A percentile compares a stretch with the other conserved stretches of the same genome.
These are phyloP conservation scores for Angomonas deanei DNA, from an alignment of 208 protist species.

Conservation along the genomic window DNA sequence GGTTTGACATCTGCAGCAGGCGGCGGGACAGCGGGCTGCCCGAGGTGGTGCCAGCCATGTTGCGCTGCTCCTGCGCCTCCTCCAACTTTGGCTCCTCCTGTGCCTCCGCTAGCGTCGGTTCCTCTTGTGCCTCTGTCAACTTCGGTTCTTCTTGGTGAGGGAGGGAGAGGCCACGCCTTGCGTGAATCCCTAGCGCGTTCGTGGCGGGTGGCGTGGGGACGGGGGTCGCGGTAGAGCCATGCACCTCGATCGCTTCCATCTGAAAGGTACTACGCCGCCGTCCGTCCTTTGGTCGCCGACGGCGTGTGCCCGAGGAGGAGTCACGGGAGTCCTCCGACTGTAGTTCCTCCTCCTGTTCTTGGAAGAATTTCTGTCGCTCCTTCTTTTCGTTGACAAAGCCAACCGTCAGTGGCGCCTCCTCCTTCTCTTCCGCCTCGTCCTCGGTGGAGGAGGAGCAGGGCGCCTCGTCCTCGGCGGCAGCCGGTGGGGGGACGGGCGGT, in stretches of 20 bases:
- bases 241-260: slow-evolving; percentile 18
- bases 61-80: neutral
- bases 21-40: slow-evolving; percentile 1
- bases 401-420: neutral
- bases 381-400: neutral
- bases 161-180: neutral
- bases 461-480: neutral
- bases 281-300: slow-evolving; percentile 18
- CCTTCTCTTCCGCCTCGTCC: neutral
- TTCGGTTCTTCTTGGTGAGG: neutral
- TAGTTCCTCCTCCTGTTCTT: neutral
- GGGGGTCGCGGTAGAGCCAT: neutral
- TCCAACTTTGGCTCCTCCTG: slow-evolving; percentile 1
- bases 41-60: neutral
- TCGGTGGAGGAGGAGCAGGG: neutral
- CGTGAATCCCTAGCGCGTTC: neutral
- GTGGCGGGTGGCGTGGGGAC: neutral
- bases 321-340: slow-evolving; percentile 9
- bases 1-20: neutral
- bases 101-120: slow-evolving; percentile 2
- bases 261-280: slow-evolving; percentile 30
- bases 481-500: neutral
- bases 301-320: slow-evolving; percentile 19
- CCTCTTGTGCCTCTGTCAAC: slow-evolving; percentile 4
- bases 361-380: neutral